Evolutionary conservation across 1,139 yeast species (phyloP), one percentile per base, ranked within the genome.

Genomic region (Lodderomyces oxycetoniae): DNA sequence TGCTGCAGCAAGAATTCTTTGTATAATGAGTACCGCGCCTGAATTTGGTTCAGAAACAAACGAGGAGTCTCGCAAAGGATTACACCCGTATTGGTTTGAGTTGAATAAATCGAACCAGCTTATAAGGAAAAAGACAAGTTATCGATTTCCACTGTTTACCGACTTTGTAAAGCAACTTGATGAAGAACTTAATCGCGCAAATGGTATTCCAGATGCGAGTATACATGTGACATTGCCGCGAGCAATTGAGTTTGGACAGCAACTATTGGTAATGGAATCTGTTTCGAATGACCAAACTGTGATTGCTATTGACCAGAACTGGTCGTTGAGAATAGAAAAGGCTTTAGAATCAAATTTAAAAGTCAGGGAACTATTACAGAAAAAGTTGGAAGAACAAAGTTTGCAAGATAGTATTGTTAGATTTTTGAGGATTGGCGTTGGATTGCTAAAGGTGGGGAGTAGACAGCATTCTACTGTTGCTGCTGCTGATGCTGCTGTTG

Each of bases 11-110:
- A 67, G 96, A 40, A 50, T 74, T 35, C 59, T 86, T 26, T 81
- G 91, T 49, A 54, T 88, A 13, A 55, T 82, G 33, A 96, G 88
- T 6, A 58, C 86, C 8, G 59, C 75, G 12, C 49, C 65, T 17
- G 57, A 55, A 3, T 83, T 82, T 45, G 66, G 84, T 34, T 68
- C 86, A 1, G 95, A 87, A 44, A 75, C 81, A 0, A 63, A 79
- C 10, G 95, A 88, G 48, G 96, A 88, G 53, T 82, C 96, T 0
- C 57, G 57, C n/a, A 76, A 76, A 40, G 97, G 97, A 0, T 63
- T 91, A 19, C 79, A 86, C 50, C 96, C 96, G 0, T 75, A 84
- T 49, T 81, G 77, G 79, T 74, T 49, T 63, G 26, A 16, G 19
- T 25, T 14, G 71, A 64, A n/a, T 61, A 65, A 61, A 29, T 48